Conservation (phyloP, 768 basidiomycete species). For the Boletus rubropictus region DNA sequence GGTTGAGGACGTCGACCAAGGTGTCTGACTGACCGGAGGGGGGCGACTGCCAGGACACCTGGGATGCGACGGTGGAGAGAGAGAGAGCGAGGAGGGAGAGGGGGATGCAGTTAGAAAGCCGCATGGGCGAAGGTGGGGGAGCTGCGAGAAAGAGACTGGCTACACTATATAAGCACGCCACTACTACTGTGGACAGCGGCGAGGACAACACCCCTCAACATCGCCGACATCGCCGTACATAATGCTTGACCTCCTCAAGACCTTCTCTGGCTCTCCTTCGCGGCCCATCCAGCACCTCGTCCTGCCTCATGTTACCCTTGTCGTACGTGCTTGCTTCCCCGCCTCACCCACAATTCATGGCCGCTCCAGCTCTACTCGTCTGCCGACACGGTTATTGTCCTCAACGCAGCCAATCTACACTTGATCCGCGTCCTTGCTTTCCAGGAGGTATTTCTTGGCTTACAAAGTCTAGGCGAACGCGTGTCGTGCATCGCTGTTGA, state of each 20-base stretch:
- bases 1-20: slow-evolving; percentile 71
- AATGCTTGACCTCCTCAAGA: slow-evolving; percentile 42
- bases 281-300: slow-evolving; percentile 52
- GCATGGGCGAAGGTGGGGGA: slow-evolving; percentile 23
- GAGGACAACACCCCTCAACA: not conserved
- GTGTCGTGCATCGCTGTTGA: slow-evolving; percentile 68
- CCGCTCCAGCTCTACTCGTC: slow-evolving; percentile 60
- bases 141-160: not conserved
- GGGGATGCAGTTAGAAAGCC: slow-evolving; percentile 31
- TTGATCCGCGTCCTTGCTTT: slow-evolving; percentile 71
- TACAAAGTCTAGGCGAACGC: slow-evolving; percentile 35
- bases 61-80: slow-evolving; percentile 14
- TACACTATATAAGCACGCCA: slow-evolving; percentile 7
- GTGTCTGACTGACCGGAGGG: slow-evolving; percentile 41
- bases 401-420: slow-evolving; percentile 61
- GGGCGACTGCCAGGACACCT: slow-evolving; percentile 21
- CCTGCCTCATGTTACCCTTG: slow-evolving; percentile 48
- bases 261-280: slow-evolving; percentile 49
- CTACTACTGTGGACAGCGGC: slow-evolving; percentile 3
- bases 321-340: slow-evolving; percentile 42
- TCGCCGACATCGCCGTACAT: slow-evolving; percentile 17
- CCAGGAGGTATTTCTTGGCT: slow-evolving; percentile 74
- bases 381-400: slow-evolving; percentile 61
- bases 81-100: slow-evolving; percentile 29
- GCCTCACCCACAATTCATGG: slow-evolving; percentile 1